phyloP scores from a whole-genome alignment of 441 rosid genomes.

The Gossypium davidsonii region DNA sequence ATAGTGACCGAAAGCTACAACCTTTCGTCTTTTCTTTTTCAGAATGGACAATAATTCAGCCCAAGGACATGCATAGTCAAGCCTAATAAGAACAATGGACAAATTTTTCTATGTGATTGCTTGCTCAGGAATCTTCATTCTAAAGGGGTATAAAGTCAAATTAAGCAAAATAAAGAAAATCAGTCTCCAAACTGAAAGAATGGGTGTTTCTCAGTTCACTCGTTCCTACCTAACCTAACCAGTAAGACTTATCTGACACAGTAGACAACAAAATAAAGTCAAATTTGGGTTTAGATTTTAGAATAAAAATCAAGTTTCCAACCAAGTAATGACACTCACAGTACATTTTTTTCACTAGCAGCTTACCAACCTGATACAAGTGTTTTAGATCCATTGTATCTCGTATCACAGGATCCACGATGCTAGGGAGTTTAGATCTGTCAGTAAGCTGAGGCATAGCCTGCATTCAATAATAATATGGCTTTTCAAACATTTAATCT shows the following conservation, averaged over 20 bases:
- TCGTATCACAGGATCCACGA: constrained; percentile 77
- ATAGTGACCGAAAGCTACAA: not conserved
- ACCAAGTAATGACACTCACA: not conserved
- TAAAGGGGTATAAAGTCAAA: not conserved
- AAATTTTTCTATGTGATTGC: not conserved
- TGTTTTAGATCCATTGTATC: constrained; percentile 80
- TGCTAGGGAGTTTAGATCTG: constrained; percentile 76
- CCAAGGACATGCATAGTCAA: not conserved
- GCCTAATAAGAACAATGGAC: not conserved
- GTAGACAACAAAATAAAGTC: not conserved
- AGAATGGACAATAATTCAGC: not conserved
- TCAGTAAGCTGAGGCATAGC: constrained; percentile 97
- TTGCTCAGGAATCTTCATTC: not conserved
- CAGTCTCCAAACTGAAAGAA: not conserved
- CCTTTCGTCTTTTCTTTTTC: not conserved
- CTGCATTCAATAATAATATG: constrained; percentile 34
- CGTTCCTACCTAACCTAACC: constrained; percentile 10
- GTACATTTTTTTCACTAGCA: not conserved
- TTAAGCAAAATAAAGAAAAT: not conserved
- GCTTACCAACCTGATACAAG: constrained; percentile 68
- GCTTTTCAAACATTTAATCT: not conserved
- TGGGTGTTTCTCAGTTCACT: constrained; percentile 2
- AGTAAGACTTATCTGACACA: not conserved
- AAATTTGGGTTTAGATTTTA: not conserved
- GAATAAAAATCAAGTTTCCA: not conserved